Conservation (phyloP, 768 basidiomycete genomes). For the Dictyophora rubrovolvata region DNA sequence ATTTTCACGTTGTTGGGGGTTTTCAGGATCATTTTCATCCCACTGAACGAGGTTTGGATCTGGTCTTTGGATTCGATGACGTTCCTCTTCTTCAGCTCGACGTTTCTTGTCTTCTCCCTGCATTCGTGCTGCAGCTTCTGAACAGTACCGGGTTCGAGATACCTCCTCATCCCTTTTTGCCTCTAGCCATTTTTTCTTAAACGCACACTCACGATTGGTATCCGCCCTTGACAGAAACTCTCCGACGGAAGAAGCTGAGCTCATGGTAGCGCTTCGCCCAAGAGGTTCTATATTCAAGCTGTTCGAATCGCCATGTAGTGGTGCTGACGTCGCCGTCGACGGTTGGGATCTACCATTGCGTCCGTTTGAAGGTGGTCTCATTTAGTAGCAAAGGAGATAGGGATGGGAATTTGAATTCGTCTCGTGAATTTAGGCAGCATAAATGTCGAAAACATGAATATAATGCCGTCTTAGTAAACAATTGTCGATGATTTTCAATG, state of each 20-base stretch:
- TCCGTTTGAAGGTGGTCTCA: too few relatives aligned
- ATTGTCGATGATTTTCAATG: too few relatives aligned
- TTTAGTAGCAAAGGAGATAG: too few relatives aligned
- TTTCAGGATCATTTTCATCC: constrained; percentile 44
- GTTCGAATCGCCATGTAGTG: not conserved
- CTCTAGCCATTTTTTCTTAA: not conserved
- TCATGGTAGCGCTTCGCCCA: not conserved
- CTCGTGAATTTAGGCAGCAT: too few relatives aligned
- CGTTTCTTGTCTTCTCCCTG: not conserved
- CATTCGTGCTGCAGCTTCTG: not conserved
- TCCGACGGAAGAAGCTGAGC: not conserved
- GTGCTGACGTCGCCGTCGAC: too few relatives aligned
- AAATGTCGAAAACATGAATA: too few relatives aligned
- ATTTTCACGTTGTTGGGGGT: constrained; percentile 42
- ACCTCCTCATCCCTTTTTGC: not conserved
- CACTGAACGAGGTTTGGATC: constrained; percentile 34
- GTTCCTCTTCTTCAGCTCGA: not conserved
- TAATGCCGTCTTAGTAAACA: too few relatives aligned
- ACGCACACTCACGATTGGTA: not conserved
- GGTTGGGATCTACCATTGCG: too few relatives aligned
- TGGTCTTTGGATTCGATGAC: not conserved
- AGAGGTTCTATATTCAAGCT: not conserved
- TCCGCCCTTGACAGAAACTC: not conserved
- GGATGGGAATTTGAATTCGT: too few relatives aligned
- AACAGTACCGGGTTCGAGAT: not conserved